Evolutionary conservation across 1,284 basidiomycete genomes (phyloP), one percentile per base, ranked within the genome.

Genomic region (Kwoniella shivajii): DNA sequence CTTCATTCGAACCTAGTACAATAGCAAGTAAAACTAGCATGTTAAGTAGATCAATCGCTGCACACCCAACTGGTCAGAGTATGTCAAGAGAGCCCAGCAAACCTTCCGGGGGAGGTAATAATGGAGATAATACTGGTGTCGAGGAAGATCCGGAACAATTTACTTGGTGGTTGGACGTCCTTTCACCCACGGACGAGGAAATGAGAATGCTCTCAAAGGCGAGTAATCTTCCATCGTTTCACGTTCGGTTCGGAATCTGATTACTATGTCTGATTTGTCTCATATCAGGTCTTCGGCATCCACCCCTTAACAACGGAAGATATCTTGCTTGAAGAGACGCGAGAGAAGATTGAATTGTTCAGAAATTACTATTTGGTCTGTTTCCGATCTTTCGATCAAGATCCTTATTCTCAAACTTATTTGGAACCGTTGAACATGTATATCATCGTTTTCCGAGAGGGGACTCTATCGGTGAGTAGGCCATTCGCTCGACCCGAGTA

Each of bases 361-460:
- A 84, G 94, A 56, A 97, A 96, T 76, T 99, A 99, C 77, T 99
- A 98, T 76, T 86, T 99, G 48, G 96, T 99, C 63, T 99, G 95
- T 85, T 99, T 99, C 84, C 88, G 96, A 60, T 91, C 92, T 60
- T 99, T 99, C 80, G 96, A 99, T 79, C 96, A 99, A 81, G 95
- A 99, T 77, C 90, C 87, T 14, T 98, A 98, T 80, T 93, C 90
- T 69, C 93, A 95, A 9, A 99, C 93, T 0, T 90, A 99, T 76
- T 86, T 99, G 50, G 95, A 99, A 77, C 96, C 96, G 29, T 82
- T 99, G 60, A 99, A 99, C 81, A 98, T 98, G 93, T 99, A 99
- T 80, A 96, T 99, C 72, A 90, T 99, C 69, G 96, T 99, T 38
- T 98, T 99, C 81, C 84, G 96, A 37, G 95, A 99, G 76, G 96